Base-by-base conservation (phyloP, 345 rosid species). In the Dimocarpus longan region DNA sequence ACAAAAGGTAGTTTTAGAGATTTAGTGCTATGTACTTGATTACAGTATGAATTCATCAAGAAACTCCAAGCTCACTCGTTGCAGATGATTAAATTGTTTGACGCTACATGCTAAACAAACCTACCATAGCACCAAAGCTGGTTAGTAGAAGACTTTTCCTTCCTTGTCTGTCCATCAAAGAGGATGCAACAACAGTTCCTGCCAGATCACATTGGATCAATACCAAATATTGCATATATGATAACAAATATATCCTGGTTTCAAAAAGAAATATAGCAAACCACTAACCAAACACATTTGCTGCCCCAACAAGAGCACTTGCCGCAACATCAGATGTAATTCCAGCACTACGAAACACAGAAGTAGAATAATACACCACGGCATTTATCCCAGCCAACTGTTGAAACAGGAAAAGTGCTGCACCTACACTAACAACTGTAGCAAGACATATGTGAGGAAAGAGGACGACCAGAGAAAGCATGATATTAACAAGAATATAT, bases 361-460 rank as follows among this genome's bases (percentile, higher is more conserved):
- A 84, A 63, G 98, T 94, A 19, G 99, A 97, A 89, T 97, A 97
- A 81, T 94, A 97, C 19, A 97, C 98, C 70, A 97, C 99, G 46
- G 98, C 99, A 69, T 97, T 97, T 86, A 97, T 97, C 69, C 99
- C 99, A 10, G 98, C 99, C 85, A 97, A 82, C 84, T 94, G 99
- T 84, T 97, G 99, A 91, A 94, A 93, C 77, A 97, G 85, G 93
- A 94, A 96, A 76, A 96, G 98, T 83, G 99, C 97, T 11, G 94
- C 94, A 69, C 99, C 99, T 39, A 94, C 97, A 82, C 97, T 97
- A 43, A 97, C 99, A 84, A 97, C 99, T 94, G 91, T 87, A 88
- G 73, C 78, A 84, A 74, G 72, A 67, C 40, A 73, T 62, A 16
- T 15, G 71, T 28, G 71, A 66, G 59, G 64, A 57, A 71, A 24